Base-by-base conservation (phyloP, 2,329 filamentous ascomycete genomes). In the Microsporum ferrugineum region DNA sequence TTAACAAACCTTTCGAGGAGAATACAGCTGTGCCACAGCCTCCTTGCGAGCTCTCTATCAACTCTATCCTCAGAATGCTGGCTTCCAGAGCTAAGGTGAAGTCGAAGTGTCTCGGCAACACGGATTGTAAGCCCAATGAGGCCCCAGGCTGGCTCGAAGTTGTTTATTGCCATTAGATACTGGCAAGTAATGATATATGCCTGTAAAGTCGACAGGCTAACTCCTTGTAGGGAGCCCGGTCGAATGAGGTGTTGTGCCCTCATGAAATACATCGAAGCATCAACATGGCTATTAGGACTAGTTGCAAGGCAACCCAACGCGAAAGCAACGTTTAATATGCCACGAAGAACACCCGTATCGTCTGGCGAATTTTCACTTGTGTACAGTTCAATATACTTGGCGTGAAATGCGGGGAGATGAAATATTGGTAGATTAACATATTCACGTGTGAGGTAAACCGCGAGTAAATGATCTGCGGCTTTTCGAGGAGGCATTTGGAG, bases 381-480 rank as follows among this genome's bases (percentile, higher is more conserved):
- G 47, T 61, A 62, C 33, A 62, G 29, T 17, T 58, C 39, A 34
- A 61, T 59, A 43, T 67, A 69, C 14, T 60, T 60, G n/a, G 63
- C 36, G 23, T 62, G 60, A 29, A 69, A 69, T 2, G 60, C 53
- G 3, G 57, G 3, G 17, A 67, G 61, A 36, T 68, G 62, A 34
- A 70, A 64, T 6, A 70, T 65, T 1, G 68, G 68, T 27, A 69
- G 47, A 45, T 67, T 67, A n/a, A 67, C 67, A 60, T 67, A 68
- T 61, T 70, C 68, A 17, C 64, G 65, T 7, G 62, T 64, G 29
- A 70, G 53, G 33, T 70, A 70, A 2, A 55, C 58, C 2, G 61
- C 58, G 8, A 70, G 39, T 10, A 66, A 59, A 33, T 39, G 60
- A 56, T 69, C 67, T 8, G 64, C 61, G 39, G 63, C 23, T 6